phyloP scores from a whole-genome alignment of 495 filamentous ascomycete species.

The Aspergillus steynii region DNA sequence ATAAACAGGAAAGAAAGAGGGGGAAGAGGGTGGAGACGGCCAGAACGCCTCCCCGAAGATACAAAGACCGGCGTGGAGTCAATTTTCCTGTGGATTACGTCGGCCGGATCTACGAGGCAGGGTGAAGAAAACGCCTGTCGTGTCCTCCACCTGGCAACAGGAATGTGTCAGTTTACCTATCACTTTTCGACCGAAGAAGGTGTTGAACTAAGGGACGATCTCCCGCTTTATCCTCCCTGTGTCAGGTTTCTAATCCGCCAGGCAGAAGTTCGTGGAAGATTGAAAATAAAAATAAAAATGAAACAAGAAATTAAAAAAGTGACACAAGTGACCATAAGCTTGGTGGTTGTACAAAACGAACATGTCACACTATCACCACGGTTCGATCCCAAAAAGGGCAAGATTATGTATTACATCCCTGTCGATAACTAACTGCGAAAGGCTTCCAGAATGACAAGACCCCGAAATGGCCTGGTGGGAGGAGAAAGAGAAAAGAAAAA shows the following conservation, averaged over 20 bases:
- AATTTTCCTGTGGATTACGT: background rate
- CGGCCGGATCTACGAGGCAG: background rate
- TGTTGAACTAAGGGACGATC: slow-evolving; percentile 21
- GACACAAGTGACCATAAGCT: background rate
- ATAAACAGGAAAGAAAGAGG: too few relatives aligned
- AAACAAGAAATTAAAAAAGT: background rate
- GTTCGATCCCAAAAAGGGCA: background rate
- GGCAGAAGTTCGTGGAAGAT: background rate
- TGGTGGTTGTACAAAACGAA: background rate
- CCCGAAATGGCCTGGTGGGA: background rate
- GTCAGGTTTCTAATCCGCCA: slow-evolving; percentile 2
- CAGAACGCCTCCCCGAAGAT: background rate
- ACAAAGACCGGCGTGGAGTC: background rate
- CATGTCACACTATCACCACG: background rate
- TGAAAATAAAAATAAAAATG: too few relatives aligned
- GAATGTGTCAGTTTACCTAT: slow-evolving; percentile 3
- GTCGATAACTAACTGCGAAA: background rate
- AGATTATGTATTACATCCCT: background rate
- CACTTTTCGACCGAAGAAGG: background rate
- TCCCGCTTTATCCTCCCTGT: slow-evolving; percentile 17
- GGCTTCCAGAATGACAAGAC: background rate
- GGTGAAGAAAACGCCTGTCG: background rate
- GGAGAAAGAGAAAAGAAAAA: background rate
- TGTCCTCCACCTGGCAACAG: background rate
- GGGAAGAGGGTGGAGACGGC: background rate